Conservation (phyloP, 2,329 filamentous ascomycete species). For the Diaporthe citrichinensis region DNA sequence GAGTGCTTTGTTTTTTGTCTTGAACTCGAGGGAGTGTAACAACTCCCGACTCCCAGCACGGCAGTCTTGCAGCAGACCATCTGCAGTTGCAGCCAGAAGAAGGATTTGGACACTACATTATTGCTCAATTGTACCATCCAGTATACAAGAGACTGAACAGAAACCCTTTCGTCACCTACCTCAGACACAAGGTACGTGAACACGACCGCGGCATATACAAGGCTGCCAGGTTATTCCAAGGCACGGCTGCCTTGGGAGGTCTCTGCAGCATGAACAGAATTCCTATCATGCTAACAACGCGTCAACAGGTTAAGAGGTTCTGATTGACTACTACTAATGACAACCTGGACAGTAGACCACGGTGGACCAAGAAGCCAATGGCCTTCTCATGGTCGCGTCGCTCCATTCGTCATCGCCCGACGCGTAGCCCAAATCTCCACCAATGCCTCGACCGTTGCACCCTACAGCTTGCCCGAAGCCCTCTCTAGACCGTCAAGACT, state of each 20-base stretch:
- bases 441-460: not conserved
- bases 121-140: too few relatives aligned
- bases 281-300: not conserved
- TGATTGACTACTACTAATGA: too few relatives aligned
- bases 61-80: not conserved
- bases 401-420: not conserved
- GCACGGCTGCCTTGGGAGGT: too few relatives aligned
- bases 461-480: fast-evolving
- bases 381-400: not conserved
- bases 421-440: not conserved
- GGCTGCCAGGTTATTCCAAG: not conserved
- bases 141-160: fast-evolving
- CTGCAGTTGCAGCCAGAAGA: not conserved
- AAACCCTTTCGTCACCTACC: fast-evolving
- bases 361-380: not conserved
- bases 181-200: not conserved
- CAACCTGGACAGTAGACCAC: not conserved
- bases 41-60: not conserved
- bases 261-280: too few relatives aligned
- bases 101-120: fast-evolving
- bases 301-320: not conserved
- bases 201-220: too few relatives aligned
- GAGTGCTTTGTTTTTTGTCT: not conserved
- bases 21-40: not conserved
- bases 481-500: conserved; percentile 47